phyloP scores from a whole-genome alignment of 176 grass and related monocot genomes.

The Ananas comosus region DNA sequence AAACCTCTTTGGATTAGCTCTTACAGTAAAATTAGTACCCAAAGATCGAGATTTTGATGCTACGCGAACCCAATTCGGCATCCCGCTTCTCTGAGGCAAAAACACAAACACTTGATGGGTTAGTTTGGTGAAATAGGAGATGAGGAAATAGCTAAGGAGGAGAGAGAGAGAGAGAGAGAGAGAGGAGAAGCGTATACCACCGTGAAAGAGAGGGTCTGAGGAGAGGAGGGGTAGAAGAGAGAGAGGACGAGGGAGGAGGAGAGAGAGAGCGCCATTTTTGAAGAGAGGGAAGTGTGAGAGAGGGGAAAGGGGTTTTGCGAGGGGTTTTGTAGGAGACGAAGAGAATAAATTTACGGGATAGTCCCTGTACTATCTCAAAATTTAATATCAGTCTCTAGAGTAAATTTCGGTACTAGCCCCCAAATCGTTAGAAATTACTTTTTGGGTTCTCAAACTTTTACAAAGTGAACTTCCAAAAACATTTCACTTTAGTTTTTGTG shows the following conservation, averaged over 20 bases:
- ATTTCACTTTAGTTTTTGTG: no score
- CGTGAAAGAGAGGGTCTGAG: background rate
- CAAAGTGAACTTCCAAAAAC: no score
- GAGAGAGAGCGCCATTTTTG: conserved; percentile 5
- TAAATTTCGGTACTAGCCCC: no score
- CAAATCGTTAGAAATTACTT: no score
- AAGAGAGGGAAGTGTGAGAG: conserved; percentile 10
- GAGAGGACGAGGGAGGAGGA: background rate
- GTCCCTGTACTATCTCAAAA: no score
- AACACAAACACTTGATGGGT: background rate
- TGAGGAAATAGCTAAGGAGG: no score
- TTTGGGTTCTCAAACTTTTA: no score
- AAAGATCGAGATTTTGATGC: background rate
- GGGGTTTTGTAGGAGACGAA: background rate
- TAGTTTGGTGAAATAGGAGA: background rate
- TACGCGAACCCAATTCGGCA: background rate
- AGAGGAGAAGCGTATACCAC: background rate
- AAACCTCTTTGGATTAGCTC: conserved; percentile 12
- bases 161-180: no score
- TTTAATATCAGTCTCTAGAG: no score
- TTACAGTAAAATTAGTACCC: no score
- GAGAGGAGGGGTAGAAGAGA: background rate
- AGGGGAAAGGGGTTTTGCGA: background rate
- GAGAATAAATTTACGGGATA: no score
- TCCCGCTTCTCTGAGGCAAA: conserved; percentile 2